Evolutionary conservation across 176 grass and related monocot species (phyloP).

Genomic region (Zoysia japonica): DNA sequence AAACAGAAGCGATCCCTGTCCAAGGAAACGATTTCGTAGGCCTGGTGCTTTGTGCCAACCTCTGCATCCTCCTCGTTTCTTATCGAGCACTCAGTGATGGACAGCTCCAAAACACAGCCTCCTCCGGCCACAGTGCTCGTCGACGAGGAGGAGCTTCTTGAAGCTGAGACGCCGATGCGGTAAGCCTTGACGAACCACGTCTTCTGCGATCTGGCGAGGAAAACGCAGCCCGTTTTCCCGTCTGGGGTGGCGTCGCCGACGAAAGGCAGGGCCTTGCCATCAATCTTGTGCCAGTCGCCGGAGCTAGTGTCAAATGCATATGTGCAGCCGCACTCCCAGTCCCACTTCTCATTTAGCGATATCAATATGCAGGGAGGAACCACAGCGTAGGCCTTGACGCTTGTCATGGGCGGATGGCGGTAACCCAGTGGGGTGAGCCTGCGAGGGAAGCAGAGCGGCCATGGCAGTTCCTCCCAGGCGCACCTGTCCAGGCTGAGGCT

Average conservation of each 20-base stretch:
- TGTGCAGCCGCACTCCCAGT: neutral
- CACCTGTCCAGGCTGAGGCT: neutral
- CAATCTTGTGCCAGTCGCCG: conserved; percentile 7
- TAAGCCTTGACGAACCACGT: neutral
- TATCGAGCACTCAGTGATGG: neutral
- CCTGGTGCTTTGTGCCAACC: neutral
- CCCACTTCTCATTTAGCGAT: neutral
- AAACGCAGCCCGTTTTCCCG: neutral
- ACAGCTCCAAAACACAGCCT: neutral
- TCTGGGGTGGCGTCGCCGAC: neutral
- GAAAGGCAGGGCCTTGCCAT: conserved; percentile 1
- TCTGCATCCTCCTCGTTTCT: neutral
- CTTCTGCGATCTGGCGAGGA: neutral
- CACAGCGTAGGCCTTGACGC: neutral
- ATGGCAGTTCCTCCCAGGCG: neutral
- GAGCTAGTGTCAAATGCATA: neutral
- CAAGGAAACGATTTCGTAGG: neutral
- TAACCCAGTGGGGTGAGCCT: neutral
- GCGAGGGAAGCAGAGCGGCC: neutral
- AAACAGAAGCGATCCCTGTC: neutral
- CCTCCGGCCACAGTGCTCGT: neutral
- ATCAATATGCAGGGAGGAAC: neutral
- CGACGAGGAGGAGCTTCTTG: neutral
- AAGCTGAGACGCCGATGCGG: neutral
- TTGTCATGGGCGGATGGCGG: neutral